Evolutionary conservation across 2,329 filamentous ascomycete species (phyloP), one percentile per base, ranked within the genome.

Genomic region (Clarireedia homoeocarpa): DNA sequence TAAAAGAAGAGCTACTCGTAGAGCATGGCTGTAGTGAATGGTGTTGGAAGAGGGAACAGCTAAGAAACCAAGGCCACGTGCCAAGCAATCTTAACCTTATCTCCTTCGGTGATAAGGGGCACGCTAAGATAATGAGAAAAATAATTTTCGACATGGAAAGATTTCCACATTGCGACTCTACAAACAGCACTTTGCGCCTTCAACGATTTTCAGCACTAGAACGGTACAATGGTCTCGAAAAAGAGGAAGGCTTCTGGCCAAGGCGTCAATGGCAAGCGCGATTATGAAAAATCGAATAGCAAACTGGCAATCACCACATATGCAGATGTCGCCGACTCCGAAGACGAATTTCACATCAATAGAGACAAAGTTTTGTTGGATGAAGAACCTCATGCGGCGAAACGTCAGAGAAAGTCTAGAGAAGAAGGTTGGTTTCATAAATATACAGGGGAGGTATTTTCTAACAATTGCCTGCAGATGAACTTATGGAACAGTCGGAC

Each of bases 301-400:
- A 66, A 61, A 50, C 56, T 66, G 17, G 59, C 63, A 17, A 64
- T 66, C 14, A 63, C 62, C 3, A 85, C 82, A 2, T 92, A 81
- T 71, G 85, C 92, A 71, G 90, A 95, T 72, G 86, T 99, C 64
- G 89, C 91, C 62, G 86, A 96, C 70, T 95, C 91, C 1, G 90
- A 96, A 71, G 94, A 99, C 71, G 90, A 96, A 69, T 95, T 96
- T 70, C 89, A 92, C 66, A 77, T 91, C 58, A 86, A 91, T 61
- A 83, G 88, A 62, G 94, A 99, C 72, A 86, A 89, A 68, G 84
- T 99, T 60, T 73, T 92, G 66, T 79, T 99, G 39, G 89, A 95
- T 30, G 90, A 96, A 63, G 86, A 80, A 36, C 89, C 86, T 14
- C 81, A 83, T 40, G 84, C 30, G 30, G 30, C 84, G 30, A 96